Conservation (phyloP, 352 stramenopile genomes). For the Phytophthora palmivora region DNA sequence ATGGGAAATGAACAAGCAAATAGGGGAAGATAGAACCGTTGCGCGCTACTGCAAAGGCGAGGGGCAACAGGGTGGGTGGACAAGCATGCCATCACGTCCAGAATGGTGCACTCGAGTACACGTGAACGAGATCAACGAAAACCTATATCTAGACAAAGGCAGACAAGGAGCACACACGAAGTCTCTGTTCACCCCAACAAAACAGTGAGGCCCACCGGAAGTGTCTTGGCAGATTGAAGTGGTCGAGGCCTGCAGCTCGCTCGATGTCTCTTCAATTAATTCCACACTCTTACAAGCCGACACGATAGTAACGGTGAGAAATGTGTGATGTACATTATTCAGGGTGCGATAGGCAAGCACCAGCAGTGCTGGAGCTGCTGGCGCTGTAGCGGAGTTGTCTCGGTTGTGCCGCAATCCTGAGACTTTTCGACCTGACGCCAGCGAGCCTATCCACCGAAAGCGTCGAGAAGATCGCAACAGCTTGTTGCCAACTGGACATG, state of each 20-base stretch:
- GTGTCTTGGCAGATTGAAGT: constrained; percentile 22
- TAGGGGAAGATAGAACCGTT: background rate
- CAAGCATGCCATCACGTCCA: constrained; percentile 2
- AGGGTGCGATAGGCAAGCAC: constrained; percentile 6
- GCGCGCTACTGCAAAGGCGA: constrained; percentile 24
- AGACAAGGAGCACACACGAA: constrained; percentile 16
- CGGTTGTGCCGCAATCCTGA: constrained; percentile 16
- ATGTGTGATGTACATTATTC: constrained; percentile 8
- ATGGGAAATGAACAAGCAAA: constrained; percentile 13
- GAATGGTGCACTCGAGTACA: constrained; percentile 14
- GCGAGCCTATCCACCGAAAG: constrained; percentile 41
- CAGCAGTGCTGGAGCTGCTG: background rate
- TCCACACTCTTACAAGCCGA: constrained; percentile 1
- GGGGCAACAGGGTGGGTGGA: constrained; percentile 6
- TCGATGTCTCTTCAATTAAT: constrained; percentile 17
- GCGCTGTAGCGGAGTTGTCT: background rate
- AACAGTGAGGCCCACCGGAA: constrained; percentile 2
- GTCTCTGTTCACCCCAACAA: background rate
- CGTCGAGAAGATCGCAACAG: constrained; percentile 11
- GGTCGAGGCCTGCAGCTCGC: constrained; percentile 4
- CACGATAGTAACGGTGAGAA: constrained; percentile 17
- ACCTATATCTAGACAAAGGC: background rate
- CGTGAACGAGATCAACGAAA: constrained; percentile 12
- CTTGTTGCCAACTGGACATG: too few relatives aligned
- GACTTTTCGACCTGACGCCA: constrained; percentile 35